A percentile compares a stretch with the other conserved stretches of the same genome.
Conservation (phyloP, 2,329 filamentous ascomycete genomes). For the Tolypocladium nubicola region DNA sequence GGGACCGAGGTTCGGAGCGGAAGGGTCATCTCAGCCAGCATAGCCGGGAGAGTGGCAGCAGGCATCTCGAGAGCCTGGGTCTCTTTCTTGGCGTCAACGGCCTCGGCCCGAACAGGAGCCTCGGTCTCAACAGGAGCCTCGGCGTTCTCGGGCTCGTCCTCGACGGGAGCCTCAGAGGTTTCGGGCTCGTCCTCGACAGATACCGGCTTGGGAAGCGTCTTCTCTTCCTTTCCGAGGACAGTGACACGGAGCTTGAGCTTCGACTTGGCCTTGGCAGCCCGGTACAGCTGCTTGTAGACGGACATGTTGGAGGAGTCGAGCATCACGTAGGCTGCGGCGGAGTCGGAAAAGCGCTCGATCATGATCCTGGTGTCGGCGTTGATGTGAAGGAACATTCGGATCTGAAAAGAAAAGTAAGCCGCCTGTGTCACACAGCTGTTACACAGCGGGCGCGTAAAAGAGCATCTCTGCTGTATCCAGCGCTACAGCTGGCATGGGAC, state of each 20-base stretch:
- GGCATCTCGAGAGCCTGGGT: not conserved
- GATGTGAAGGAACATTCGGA: conserved; percentile 25
- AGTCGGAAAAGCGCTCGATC: conserved; percentile 94
- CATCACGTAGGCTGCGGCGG: conserved; percentile 66
- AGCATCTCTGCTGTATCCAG: not conserved
- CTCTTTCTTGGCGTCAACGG: too few relatives aligned
- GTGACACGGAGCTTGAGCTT: conserved; percentile 85
- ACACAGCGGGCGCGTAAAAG: not conserved
- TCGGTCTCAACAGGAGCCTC: not conserved
- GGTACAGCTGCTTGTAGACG: conserved; percentile 93
- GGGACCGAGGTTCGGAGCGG: not conserved
- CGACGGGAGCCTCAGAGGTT: conserved; percentile 8
- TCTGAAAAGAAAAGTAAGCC: conserved; percentile 8
- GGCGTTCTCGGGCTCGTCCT: not conserved
- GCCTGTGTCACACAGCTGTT: not conserved
- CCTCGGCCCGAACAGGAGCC: too few relatives aligned
- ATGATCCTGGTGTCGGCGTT: conserved; percentile 30
- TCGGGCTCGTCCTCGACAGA: conserved; percentile 42
- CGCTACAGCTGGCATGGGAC: not conserved
- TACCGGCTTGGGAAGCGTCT: conserved; percentile 27
- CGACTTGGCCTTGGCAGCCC: conserved; percentile 93
- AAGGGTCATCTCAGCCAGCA: not conserved
- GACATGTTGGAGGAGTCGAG: conserved; percentile 68
- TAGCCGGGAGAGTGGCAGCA: not conserved
- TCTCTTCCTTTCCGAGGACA: conserved; percentile 23